Evolutionary conservation across 768 basidiomycete species (phyloP), one percentile per base, ranked within the genome.

Genomic region (Leucosporidium creatinivorum): DNA sequence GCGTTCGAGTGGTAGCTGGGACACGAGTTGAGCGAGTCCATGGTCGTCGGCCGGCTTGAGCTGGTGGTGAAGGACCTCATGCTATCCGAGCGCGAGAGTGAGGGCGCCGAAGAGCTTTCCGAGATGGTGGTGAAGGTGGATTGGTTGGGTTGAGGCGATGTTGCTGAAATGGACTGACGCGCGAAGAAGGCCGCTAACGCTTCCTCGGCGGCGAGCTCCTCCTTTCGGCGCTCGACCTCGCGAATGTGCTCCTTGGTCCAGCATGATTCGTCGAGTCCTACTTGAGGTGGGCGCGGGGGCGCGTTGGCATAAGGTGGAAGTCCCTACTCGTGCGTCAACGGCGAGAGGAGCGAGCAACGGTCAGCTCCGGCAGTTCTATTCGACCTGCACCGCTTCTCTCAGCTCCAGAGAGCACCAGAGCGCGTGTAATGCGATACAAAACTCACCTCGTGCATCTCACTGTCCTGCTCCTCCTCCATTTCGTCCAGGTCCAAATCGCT

Each of bases 31-130:
- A 72, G 61, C 19, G 70, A 72, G 58, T 72, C 70, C 67, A 68
- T 72, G 28, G 70, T 72, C 12, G 67, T 48, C 6, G 70, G 70
- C 8, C 70, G 61, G 1, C 39, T 44, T 15, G 70, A 72, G 10
- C 64, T 63, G 57, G 82, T 50, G 47, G 48, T 57, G 36, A 79
- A 80, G 39, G 82, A 84, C 77, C 26, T 15, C n/a, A 17, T 25
- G 58, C 56, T 50, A 33, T 28, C 17, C 62, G 33, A 58, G 28
- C n/a, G 47, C 39, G 39, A 44, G 15, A 25, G 31, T 21, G 48
- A 13, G 4, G 31, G 39, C 13, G 2, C 13, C 52, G 52, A 54
- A 6, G 25, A 26, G 25, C 52, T 54, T 17, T 17, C 15, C 52
- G 26, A 30, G 23, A 13, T 15, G 52, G 25, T 54, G 52, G 3